A percentile compares a stretch with the other conserved stretches of the same genome.
These are phyloP conservation scores for Acacia acuminata DNA, from an alignment of 306 rosid species.

Conservation along the genomic window DNA sequence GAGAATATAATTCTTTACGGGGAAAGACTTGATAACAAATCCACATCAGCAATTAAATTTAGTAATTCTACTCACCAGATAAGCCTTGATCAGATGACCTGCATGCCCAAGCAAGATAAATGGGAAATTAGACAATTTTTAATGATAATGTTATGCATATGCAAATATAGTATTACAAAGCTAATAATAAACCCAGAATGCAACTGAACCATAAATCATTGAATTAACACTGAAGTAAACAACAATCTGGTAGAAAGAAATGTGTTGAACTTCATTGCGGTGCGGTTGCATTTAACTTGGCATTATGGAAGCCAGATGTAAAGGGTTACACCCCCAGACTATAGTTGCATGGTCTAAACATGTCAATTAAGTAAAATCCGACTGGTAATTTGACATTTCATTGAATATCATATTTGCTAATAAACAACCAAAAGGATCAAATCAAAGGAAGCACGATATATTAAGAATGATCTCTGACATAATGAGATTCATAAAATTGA, in stretches of 20 bases:
- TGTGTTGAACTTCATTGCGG: neutral
- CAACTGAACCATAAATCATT: slow-evolving; percentile 20
- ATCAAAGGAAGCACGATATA: slow-evolving; percentile 20
- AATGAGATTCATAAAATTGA: slow-evolving; percentile 18
- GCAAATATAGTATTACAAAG: neutral
- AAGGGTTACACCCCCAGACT: neutral
- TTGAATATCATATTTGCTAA: slow-evolving; percentile 3
- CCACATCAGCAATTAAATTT: neutral
- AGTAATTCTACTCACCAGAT: slow-evolving; percentile 64
- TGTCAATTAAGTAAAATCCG: neutral
- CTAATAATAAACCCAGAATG: slow-evolving; percentile 3
- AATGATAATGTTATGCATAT: slow-evolving; percentile 11
- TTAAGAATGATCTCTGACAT: slow-evolving; percentile 15
- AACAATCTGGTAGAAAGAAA: neutral
- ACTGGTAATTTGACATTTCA: neutral
- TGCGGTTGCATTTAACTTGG: neutral
- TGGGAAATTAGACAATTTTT: slow-evolving; percentile 26
- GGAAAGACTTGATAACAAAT: slow-evolving; percentile 22
- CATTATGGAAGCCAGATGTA: neutral
- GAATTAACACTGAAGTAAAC: neutral
- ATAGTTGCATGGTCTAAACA: neutral
- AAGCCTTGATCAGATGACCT: slow-evolving; percentile 77
- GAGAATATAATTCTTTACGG: neutral
- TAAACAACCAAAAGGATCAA: slow-evolving; percentile 20
- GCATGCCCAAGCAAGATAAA: slow-evolving; percentile 39